Base-by-base conservation (phyloP, 257 asterid species). In the Nicotiana tabacum region DNA sequence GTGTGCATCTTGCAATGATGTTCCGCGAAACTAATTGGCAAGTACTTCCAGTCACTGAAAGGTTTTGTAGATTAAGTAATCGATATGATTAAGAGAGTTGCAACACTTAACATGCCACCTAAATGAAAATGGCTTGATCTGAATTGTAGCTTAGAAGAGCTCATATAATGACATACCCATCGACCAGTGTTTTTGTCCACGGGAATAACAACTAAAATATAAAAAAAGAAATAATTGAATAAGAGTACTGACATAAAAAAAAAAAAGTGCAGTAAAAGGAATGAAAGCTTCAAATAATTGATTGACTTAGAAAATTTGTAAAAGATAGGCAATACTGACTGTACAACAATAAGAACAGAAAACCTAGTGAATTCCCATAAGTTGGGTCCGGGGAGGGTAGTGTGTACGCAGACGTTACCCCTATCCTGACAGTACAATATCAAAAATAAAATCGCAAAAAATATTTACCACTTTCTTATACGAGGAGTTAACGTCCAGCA, bases 401-500 rank as follows among this genome's bases (percentile, higher is more conserved):
- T 35, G 39, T 35, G 6, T 6, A 35, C 46, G 46, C 9, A 39
- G 9, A 39, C 46, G 9, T 0, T 39, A 39, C 46, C 9, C 46
- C 46, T 39, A 6, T 39, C 46, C 13, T 12, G 39, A 17, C 15
- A 5, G 43, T 65, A 29, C 4, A 65, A 13, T 43, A 43, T 43
- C n/a, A 43, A 29, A 64, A 65, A 65, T 65, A 13, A 65, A 32
- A 32, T 66, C 0, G 39, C 0, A 48, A 61, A 39, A 35, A 30
- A 35, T 35, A 61, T 1, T 70, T 92, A 95, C 98, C 98, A 95
- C 30, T 92, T 86, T 10, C 80, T 88, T 37, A 95, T 89, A 61
- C 58, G 99, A 83, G 97, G 95, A 78, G 96, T 90, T 17, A 78
- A 69, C 80, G 86, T 82, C 99, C 99, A 94, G 90, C 99, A 95